Evolutionary conservation across 23 red algal species (phyloP).

Genomic region (Gracilaria caudata): DNA sequence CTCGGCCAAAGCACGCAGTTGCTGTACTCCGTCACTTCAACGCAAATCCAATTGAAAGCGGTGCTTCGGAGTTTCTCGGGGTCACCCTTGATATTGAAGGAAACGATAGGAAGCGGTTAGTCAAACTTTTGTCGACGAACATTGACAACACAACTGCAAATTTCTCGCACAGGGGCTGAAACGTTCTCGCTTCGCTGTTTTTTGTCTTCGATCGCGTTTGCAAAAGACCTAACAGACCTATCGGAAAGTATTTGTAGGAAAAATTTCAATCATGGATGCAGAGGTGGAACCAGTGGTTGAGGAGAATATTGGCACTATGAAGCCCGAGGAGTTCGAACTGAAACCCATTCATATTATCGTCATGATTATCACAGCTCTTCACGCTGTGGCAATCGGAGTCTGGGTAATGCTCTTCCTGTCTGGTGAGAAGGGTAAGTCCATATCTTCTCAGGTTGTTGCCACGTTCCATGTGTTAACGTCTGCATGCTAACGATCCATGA

Average conservation of each 20-base stretch:
- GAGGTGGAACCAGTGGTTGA: background rate
- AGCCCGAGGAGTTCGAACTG: background rate
- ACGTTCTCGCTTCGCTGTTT: background rate
- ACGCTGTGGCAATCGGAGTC: constrained; percentile 38
- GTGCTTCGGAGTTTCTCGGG: no score
- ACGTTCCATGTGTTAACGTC: background rate
- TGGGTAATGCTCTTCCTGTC: constrained; percentile 47
- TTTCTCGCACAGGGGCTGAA: background rate
- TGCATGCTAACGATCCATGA: background rate
- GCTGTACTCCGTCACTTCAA: no score
- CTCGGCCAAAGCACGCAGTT: no score
- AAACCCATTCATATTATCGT: constrained; percentile 62
- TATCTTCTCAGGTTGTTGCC: background rate
- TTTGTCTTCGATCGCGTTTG: background rate
- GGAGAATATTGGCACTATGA: background rate
- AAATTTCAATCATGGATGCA: background rate
- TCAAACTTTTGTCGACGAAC: no score
- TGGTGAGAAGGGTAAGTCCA: constrained; percentile 42
- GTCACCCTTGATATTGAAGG: background rate
- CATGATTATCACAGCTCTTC: constrained; percentile 63
- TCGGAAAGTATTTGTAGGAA: background rate
- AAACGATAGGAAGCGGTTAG: background rate
- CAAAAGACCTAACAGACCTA: background rate
- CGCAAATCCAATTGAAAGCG: no score
- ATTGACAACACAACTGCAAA: no score